Conservation (phyloP, 345 rosid genomes). For the Ceriops zippeliana region DNA sequence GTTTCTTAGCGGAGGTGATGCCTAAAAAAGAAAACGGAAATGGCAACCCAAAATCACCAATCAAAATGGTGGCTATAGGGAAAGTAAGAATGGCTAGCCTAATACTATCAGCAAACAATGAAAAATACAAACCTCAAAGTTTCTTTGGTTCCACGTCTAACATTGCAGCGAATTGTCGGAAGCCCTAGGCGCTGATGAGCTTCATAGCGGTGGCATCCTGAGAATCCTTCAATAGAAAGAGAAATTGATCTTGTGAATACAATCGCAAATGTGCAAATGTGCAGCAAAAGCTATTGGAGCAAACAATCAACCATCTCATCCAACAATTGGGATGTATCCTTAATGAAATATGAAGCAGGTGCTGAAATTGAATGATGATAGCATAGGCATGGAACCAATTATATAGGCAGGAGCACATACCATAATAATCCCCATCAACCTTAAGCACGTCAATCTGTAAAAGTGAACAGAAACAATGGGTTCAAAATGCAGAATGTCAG, state of each 20-base stretch:
- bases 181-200: slow-evolving; percentile 86
- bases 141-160: slow-evolving; percentile 84
- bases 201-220: slow-evolving; percentile 89
- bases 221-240: slow-evolving; percentile 54
- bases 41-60: neutral
- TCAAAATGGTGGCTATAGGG: neutral
- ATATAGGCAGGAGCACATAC: slow-evolving; percentile 23
- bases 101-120: neutral
- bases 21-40: slow-evolving; percentile 41
- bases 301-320: too few species aligned
- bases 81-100: neutral
- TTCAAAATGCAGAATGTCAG: neutral
- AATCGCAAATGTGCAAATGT: too few species aligned
- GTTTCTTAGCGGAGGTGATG: slow-evolving; percentile 72
- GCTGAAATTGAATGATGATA: neutral
- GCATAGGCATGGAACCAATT: neutral
- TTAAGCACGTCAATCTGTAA: slow-evolving; percentile 94
- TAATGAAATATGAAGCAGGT: neutral
- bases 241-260: neutral
- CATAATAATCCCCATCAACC: slow-evolving; percentile 85
- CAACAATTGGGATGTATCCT: too few species aligned
- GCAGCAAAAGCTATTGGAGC: too few species aligned
- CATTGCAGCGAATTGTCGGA: slow-evolving; percentile 84
- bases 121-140: slow-evolving; percentile 51
- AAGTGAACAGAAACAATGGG: neutral